Base-by-base conservation (phyloP, 345 rosid species). In the Syzygium grande region DNA sequence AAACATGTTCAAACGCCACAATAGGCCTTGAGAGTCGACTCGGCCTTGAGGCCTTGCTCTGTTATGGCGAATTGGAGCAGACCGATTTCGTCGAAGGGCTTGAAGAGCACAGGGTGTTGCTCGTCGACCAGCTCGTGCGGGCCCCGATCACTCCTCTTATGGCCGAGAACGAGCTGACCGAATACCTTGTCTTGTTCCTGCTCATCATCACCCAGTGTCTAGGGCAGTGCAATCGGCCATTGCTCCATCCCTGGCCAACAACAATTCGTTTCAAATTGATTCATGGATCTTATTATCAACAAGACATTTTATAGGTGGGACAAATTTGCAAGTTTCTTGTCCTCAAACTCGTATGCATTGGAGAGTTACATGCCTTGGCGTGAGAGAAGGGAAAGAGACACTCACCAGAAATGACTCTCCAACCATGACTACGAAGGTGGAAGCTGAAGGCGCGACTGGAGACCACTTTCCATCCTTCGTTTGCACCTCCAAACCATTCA, bases 31-130 rank as follows among this genome's bases (percentile, higher is more conserved):
- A 88, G 58, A 49, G 87, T 73, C 30, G 79, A 88, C 77, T 87
- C 16, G 25, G 58, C 21, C 49, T 87, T 29, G 9, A 14, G 51
- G 38, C 78, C 86, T 58, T 73, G 34, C 53, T 58, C 43, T 38
- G 80, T 30, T 65, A 12, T 63, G 55, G 22, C 25, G 34, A 63
- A 53, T 14, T 14, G 38, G n/a, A 87, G 86, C 53, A 77, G 84
- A 46, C 68, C 19, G 6, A 52, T 52, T 49, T 89, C 88, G 61
- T 89, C 88, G 23, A 87, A 89, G 16, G 91, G 93, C 85, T 88
- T 90, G 84, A 84, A 90, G 5, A 68, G 88, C 88, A 92, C 56
- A 6, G 91, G 91, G 86, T 87, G 89, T 21, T 89, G 84, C 85
- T 92, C 87, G 79, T 90, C 90, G 6, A 89, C 84, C 14, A 89